Percentiles rank a stretch among this genome's conserved stretches.
Conservation (phyloP, 768 basidiomycete species). For the Polyporus arcularius region DNA sequence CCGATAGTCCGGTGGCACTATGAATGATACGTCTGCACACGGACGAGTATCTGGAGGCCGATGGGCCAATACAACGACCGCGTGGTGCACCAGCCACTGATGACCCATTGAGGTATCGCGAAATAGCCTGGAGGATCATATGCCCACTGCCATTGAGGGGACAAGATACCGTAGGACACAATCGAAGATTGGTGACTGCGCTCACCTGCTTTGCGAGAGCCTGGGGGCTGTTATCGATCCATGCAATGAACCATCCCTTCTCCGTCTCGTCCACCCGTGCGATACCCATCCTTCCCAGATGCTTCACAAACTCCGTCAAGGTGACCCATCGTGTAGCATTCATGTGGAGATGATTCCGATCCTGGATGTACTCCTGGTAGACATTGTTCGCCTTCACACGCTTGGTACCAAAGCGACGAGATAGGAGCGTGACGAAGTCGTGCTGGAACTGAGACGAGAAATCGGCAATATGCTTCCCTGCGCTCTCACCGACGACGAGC, state of each 20-base stretch:
- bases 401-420: conserved; percentile 92
- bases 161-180: too few relatives aligned
- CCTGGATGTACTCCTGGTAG: conserved; percentile 96
- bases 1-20: too few relatives aligned
- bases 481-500: conserved; percentile 94
- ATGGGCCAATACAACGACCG: too few relatives aligned
- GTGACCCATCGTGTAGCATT: conserved; percentile 98
- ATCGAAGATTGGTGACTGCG: conserved; percentile 1
- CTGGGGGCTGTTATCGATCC: conserved; percentile 96
- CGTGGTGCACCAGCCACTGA: too few relatives aligned
- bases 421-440: conserved; percentile 89
- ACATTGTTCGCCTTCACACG: conserved; percentile 93
- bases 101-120: too few relatives aligned
- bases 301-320: conserved; percentile 91
- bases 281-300: conserved; percentile 82
- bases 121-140: too few relatives aligned
- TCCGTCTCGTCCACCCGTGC: conserved; percentile 97
- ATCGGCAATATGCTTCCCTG: conserved; percentile 87
- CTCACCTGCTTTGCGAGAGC: conserved; percentile 86
- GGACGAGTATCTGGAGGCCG: too few relatives aligned
- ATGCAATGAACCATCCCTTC: conserved; percentile 96
- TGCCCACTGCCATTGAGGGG: too few relatives aligned
- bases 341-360: conserved; percentile 96
- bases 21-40: too few relatives aligned
- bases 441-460: conserved; percentile 88